Conservation (phyloP, 352 stramenopile species). For the Pythium dissotocum region DNA sequence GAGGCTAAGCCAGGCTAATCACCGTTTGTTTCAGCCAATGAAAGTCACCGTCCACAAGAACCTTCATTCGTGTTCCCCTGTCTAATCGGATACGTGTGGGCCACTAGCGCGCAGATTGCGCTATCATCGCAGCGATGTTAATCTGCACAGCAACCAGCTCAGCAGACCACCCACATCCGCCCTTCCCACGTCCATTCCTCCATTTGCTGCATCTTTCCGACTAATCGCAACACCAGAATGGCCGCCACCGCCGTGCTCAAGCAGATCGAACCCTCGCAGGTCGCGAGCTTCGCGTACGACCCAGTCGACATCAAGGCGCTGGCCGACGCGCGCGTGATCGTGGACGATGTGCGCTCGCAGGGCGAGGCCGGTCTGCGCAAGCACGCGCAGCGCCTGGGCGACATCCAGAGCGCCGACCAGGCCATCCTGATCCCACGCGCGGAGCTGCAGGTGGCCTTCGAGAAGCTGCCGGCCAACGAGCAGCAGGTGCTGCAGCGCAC, state of each 20-base stretch:
- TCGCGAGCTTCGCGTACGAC: constrained; percentile 80
- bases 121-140: not conserved
- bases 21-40: too few relatives aligned
- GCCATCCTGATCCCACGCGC: constrained; percentile 54
- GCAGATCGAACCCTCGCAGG: constrained; percentile 66
- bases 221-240: constrained; percentile 26
- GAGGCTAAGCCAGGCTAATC: too few relatives aligned
- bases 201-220: not conserved
- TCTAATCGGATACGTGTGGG: not conserved
- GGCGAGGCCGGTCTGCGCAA: constrained; percentile 46
- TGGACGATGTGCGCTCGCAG: constrained; percentile 60
- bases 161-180: not conserved
- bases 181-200: not conserved
- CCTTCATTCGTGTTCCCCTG: not conserved
- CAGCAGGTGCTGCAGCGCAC: constrained; percentile 88
- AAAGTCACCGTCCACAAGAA: not conserved
- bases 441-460: constrained; percentile 85
- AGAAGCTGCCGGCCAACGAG: constrained; percentile 67
- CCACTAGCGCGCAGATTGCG: not conserved
- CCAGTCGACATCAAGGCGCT: constrained; percentile 70
- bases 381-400: constrained; percentile 68
- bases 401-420: constrained; percentile 45
- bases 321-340: constrained; percentile 60
- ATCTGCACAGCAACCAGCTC: not conserved
- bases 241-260: constrained; percentile 42